Conservation (phyloP, 768 basidiomycete species). For the Macrolepiota fuliginosa region DNA sequence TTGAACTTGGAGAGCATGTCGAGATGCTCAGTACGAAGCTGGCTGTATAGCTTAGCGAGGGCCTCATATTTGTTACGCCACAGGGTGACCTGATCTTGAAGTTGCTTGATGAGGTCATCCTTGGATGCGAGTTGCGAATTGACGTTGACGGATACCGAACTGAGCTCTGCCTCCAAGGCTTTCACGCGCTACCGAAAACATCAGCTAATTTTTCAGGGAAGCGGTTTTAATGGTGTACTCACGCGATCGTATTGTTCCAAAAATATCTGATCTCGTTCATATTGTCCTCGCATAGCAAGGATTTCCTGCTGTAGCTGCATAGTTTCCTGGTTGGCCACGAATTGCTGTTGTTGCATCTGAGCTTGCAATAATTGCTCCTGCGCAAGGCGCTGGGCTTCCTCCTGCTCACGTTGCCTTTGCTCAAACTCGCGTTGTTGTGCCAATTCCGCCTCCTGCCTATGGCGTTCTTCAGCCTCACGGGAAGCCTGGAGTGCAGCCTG, state of each 20-base stretch:
- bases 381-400: slow-evolving; percentile 82
- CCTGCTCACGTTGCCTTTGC: slow-evolving; percentile 81
- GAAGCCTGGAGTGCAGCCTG: slow-evolving; percentile 83
- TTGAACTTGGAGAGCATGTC: slow-evolving; percentile 98
- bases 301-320: slow-evolving; percentile 88
- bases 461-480: slow-evolving; percentile 80
- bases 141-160: slow-evolving; percentile 70
- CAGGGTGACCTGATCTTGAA: slow-evolving; percentile 93
- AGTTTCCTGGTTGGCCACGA: slow-evolving; percentile 66
- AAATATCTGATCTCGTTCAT: slow-evolving; percentile 96
- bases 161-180: slow-evolving; percentile 88
- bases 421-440: slow-evolving; percentile 88
- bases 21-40: slow-evolving; percentile 94
- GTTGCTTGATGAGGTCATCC: slow-evolving; percentile 92
- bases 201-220: slow-evolving; percentile 10
- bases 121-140: slow-evolving; percentile 86
- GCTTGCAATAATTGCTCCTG: slow-evolving; percentile 90
- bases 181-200: slow-evolving; percentile 73
- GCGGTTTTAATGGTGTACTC: slow-evolving; percentile 26
- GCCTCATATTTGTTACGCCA: slow-evolving; percentile 99
- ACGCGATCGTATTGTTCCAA: slow-evolving; percentile 97
- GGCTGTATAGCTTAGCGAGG: slow-evolving; percentile 96
- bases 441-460: slow-evolving; percentile 72
- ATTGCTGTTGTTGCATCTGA: slow-evolving; percentile 76
- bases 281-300: slow-evolving; percentile 92